Percentiles rank a stretch among this genome's conserved stretches.
These are phyloP conservation scores for Botryotinia convoluta DNA, from an alignment of 2,329 filamentous ascomycete species.

Conservation along the genomic window DNA sequence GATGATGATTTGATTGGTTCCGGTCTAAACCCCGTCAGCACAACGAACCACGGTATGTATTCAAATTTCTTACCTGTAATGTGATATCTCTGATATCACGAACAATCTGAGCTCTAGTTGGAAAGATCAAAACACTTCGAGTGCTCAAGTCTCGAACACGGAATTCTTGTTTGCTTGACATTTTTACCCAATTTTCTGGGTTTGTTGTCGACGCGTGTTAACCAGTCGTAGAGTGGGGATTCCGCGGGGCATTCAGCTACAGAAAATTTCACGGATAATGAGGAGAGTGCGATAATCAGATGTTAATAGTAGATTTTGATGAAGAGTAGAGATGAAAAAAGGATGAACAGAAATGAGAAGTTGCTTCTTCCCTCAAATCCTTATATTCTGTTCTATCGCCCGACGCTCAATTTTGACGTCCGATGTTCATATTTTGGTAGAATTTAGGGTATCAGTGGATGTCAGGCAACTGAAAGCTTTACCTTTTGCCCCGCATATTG, in stretches of 20 bases:
- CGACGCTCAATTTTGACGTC: conserved; percentile 2
- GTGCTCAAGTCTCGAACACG: conserved; percentile 56
- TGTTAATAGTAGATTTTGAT: background rate
- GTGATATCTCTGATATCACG: conserved; percentile 56
- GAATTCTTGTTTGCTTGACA: conserved; percentile 46
- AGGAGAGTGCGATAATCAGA: background rate
- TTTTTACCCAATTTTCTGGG: conserved; percentile 9
- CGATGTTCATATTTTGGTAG: conserved; percentile 6
- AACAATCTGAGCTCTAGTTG: conserved; percentile 57
- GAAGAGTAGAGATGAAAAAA: background rate
- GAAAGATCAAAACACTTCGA: conserved; percentile 62
- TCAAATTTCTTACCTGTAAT: conserved; percentile 37
- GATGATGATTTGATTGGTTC: conserved; percentile 55
- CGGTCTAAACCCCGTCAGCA: conserved; percentile 39
- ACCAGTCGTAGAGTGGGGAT: background rate
- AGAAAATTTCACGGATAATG: background rate
- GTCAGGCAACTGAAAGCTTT: conserved; percentile 7
- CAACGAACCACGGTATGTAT: background rate
- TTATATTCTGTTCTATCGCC: conserved; percentile 7
- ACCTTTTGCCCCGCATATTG: conserved; percentile 10
- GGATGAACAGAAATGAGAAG: background rate
- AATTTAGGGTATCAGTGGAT: conserved; percentile 8
- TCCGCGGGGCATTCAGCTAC: background rate
- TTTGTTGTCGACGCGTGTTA: background rate
- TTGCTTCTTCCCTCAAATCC: background rate